Conservation (phyloP, 805 yeast species). For the Saturnispora sanitii region DNA sequence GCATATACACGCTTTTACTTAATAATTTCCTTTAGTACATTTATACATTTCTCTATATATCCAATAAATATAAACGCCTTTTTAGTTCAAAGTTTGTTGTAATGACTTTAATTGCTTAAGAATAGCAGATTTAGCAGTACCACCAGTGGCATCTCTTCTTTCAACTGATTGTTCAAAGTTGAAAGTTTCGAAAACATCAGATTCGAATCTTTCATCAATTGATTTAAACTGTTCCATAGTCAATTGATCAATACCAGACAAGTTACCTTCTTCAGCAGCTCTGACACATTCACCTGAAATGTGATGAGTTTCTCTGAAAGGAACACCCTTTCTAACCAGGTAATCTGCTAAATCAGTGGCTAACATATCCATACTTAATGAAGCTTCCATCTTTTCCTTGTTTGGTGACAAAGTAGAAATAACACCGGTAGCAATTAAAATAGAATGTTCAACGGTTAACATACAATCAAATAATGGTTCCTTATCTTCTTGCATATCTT, state of each 20-base stretch:
- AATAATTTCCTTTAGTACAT: neutral
- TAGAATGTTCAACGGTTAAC: constrained; percentile 86
- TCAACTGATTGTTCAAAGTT: constrained; percentile 91
- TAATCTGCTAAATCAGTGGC: constrained; percentile 98
- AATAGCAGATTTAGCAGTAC: constrained; percentile 91
- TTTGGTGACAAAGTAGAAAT: constrained; percentile 75
- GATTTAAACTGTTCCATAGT: constrained; percentile 64
- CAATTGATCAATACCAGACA: constrained; percentile 81
- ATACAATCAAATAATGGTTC: constrained; percentile 94
- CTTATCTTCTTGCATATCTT: constrained; percentile 98
- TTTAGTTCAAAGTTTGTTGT: constrained; percentile 3
- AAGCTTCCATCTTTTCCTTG: constrained; percentile 67
- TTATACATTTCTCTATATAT: too few relatives aligned
- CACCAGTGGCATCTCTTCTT: constrained; percentile 94
- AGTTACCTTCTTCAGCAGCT: constrained; percentile 65
- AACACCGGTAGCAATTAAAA: constrained; percentile 92
- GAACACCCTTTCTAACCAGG: constrained; percentile 94
- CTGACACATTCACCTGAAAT: constrained; percentile 97
- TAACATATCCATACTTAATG: constrained; percentile 97
- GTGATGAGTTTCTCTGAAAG: constrained; percentile 98
- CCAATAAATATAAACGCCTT: too few relatives aligned
- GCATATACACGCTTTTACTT: neutral
- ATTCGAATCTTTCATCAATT: constrained; percentile 72
- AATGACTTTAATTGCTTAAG: constrained; percentile 51
- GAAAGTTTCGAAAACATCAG: constrained; percentile 77